Evolutionary conservation across 345 rosid genomes (phyloP), one percentile per base, ranked within the genome.

Genomic region (Gossypium raimondii): DNA sequence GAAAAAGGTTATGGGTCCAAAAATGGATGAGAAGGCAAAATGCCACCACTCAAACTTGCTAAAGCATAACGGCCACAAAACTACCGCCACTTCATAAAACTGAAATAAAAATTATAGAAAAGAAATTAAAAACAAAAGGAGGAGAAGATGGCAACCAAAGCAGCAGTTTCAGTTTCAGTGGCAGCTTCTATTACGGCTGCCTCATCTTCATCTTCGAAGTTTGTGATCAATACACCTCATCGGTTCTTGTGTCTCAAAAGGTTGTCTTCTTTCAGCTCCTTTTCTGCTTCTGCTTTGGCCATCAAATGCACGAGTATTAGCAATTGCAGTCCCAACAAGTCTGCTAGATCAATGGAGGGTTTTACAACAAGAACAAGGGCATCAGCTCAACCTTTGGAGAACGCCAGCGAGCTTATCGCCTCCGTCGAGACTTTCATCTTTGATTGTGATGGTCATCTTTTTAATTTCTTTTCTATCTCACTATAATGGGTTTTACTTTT

Each of bases 371-470:
- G 82, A 4, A 52, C 86, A 20, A 79, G 80, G 58, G 92, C 87
- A 50, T 78, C 93, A 6, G 84, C 97, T 2, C 87, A 85, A 80
- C 93, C 95, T 47, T 85, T 94, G 73, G 82, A 82, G 82, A 86
- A 94, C 74, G 93, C 97, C 24, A 96, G 89, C 65, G 87, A 85
- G 74, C 98, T 94, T 82, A 91, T 94, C 44, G 85, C 88, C 74
- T 92, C 97, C 61, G 98, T 92, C 52, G 94, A 92, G 84, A 92
- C 98, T 44, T 94, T 94, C 81, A 87, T 94, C 80, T 94, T 92
- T 63, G 98, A 94, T 70, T 94, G 98, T 62, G 98, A 94, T 58
- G 98, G 98, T 92, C 2, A 52, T 53, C 1, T 34, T 75, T 58
- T 64, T 38, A 12, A 9, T 62, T 3, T 17, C 20, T 16, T 53